Evolutionary conservation across 108 stramenopile genomes (phyloP), one percentile per base, ranked within the genome.

Genomic region (Nitzschia sp.): DNA sequence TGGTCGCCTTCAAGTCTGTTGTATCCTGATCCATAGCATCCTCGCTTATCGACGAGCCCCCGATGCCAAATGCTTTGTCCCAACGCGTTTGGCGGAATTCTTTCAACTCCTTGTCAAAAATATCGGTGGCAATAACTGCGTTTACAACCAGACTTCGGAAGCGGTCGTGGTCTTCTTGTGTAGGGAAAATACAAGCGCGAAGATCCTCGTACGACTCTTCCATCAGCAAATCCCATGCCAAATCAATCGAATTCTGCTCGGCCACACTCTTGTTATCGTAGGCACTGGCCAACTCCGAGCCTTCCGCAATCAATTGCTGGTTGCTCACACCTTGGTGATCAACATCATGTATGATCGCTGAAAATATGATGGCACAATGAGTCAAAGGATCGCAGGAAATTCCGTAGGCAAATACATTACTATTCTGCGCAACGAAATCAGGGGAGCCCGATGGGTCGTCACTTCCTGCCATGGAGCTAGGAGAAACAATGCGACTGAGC

Each of bases 321-420:
- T 83, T 83, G 26, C 76, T 58, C 1, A 80, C 79, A 21, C 82
- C 82, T 3, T 26, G 46, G 33, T 83, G 82, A 36, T 83, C 82
- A 27, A 83, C 79, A 54, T 83, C 82, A 35, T 80, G 79, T 34
- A 83, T 59, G n/a, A 83, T 47, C 17, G 82, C 74, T 24, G 82
- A 72, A 55, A 83, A 80, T 5, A 80, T 72, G 38, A 80, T 49
- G 1, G 78, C 82, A 66, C 80, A 79, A 3, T 76, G 75, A 6
- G 79, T 76, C 59, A 83, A 36, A 19, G 82, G 82, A 36, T 83
- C 82, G 17, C 63, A 57, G 51, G 64, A 69, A 33, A 83, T 80
- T 19, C 79, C 82, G 54, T 75, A 75, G 24, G 74, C 32, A 51
- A 46, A 26, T 21, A 62, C 54, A n/a, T 46, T n/a, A 26, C 23